Conservation (phyloP, 495 filamentous ascomycete species). For the Choiromyces venosus region DNA sequence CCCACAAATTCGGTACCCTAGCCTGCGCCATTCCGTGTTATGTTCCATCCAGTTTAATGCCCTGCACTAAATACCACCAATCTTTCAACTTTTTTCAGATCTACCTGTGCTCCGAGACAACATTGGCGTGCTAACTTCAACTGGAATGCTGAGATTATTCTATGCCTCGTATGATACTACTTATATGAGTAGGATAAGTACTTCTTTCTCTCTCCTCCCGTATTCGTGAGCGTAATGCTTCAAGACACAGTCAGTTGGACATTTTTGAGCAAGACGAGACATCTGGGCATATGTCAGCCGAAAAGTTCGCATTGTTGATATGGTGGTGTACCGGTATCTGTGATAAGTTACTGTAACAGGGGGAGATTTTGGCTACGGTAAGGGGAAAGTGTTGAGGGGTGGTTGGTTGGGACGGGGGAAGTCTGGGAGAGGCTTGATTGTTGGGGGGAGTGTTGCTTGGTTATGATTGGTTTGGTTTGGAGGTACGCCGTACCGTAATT, state of each 20-base stretch:
- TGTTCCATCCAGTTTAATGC: not conserved
- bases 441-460: not conserved
- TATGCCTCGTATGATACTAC: not conserved
- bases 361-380: not conserved
- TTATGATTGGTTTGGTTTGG: not conserved
- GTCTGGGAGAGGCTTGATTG: not conserved
- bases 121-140: not conserved
- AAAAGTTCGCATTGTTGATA: not conserved
- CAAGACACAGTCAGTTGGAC: not conserved
- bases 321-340: not conserved
- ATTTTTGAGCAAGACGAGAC: not conserved
- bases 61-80: too few relatives aligned
- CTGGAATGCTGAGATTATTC: not conserved
- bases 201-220: not conserved
- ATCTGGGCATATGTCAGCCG: not conserved
- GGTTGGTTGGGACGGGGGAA: not conserved
- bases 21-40: not conserved
- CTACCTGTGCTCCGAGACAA: not conserved
- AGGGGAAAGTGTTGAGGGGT: not conserved
- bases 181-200: not conserved
- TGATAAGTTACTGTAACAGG: not conserved
- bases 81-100: not conserved
- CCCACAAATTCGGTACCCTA: not conserved
- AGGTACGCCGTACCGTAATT: too few relatives aligned
- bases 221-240: not conserved